Evolutionary conservation across 441 rosid genomes (phyloP), one percentile per base, ranked within the genome.

Genomic region (Erodium texanum): DNA sequence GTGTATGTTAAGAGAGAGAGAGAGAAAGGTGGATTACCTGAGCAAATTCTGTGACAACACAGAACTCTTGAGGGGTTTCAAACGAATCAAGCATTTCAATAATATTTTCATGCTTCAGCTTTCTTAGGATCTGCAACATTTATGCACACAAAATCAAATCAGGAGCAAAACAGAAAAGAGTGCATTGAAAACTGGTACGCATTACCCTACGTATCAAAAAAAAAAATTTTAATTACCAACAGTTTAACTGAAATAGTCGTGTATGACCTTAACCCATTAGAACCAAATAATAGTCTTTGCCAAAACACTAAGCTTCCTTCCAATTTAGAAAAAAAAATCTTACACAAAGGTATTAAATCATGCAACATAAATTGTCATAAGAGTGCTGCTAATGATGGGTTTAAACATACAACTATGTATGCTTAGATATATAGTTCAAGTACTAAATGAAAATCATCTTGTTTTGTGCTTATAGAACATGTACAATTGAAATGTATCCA

Each of bases 1-100:
- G 29, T 34, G 27, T 71, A 34, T 4, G 36, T 18, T 20, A 10
- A 64, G 22, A 50, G 61, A n/a, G 52, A 19, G 34, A 24, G 19
- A 73, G 62, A 74, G 62, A 68, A 70, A 66, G 54, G 70, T 50
- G 7, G 20, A 56, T 22, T 79, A 92, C 99, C 77, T 94, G 99
- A 4, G 96, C 99, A 78, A 94, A 92, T 78, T 94, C 99, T 0
- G 99, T 94, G 69, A 94, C 98, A 32, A 94, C 99, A 71, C 99
- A 94, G 68, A 94, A 94, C 78, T 94, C 99, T 71, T 90, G 87
- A 24, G 87, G 89, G 76, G 86, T 94, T 73, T 94, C 99, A 70
- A 94, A 94, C 16, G 98, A 90, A 80, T 94, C 99, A 10, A 94
- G 90, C 99, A 94, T 94, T 81, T 82, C 85, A 56, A 94, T 94